Base-by-base conservation (phyloP, 148 eudicot genomes). In the Chenopodium album region DNA sequence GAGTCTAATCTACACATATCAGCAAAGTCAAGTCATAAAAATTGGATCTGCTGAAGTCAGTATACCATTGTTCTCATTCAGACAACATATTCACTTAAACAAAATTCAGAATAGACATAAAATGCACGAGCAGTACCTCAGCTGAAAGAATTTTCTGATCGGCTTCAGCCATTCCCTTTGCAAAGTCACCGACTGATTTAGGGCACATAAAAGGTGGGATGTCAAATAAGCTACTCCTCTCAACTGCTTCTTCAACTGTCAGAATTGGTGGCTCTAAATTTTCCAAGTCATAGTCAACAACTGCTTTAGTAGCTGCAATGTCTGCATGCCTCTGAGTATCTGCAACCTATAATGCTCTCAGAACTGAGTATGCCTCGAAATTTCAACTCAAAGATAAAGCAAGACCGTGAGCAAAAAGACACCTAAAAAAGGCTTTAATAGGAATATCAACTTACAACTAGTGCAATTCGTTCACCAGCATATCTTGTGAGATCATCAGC, bases 211-310 rank as follows among this genome's bases (percentile, higher is more conserved):
- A 88, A 80, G 97, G 86, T 32, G 94, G 97, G 75, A 90, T 84
- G 26, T 90, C 92, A 29, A 90, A 89, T 74, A 91, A 92, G 84
- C 98, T 96, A 9, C 89, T 85, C 71, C 82, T 90, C 84, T 96
- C 92, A 81, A 94, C 97, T 34, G 99, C 99, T 59, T 96, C 95
- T 85, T 96, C 97, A 64, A 94, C 91, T 7, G 93, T 96, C 81
- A 94, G 89, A 80, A 96, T 96, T 17, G 99, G 98, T 23, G 92
- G 85, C 70, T 89, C 97, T 65, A 96, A 63, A 81, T 89, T 85
- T 60, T 92, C 90, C 13, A 84, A 86, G 59, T 92, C 92, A 82
- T 94, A 96, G 78, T 89, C 89, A 83, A 96, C 87, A 37, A 87
- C 20, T 59, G 94, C 93, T 69, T 80, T 85, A 14, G 88, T 82